Evolutionary conservation across 2,329 filamentous ascomycete species (phyloP), one percentile per base, ranked within the genome.

Genomic region (Daldinia eschscholtzii): DNA sequence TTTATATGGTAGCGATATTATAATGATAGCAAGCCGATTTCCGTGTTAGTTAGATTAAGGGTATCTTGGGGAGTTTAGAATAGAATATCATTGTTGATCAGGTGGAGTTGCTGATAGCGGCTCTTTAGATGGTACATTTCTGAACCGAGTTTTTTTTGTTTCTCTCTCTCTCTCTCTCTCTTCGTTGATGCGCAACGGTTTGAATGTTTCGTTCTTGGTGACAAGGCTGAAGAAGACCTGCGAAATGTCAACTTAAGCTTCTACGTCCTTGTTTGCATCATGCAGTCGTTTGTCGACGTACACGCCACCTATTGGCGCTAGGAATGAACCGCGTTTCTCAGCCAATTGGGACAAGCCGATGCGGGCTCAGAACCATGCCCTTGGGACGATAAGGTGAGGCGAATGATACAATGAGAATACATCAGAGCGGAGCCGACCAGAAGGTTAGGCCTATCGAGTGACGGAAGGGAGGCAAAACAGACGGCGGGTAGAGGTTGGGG

Each of bases 141-240:
- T 15, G 28, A 13, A 26, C 30, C 55, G 20, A 48, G 20, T 23
- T 23, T 23, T 23, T 23, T 23, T 23, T 23, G 20, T 23, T 23
- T 23, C 20, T 23, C 20, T 23, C 20, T 23, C 20, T 23, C 20
- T 23, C 20, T 23, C 20, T 23, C 30, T 33, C 9, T 53, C 2
- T 37, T 23, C n/a, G 15, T 20, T 30, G 7, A 37, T 28, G 2
- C n/a, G 18, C 46, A 26, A 44, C n/a, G 18, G 7, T 15, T 53
- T 37, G 37, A 50, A 35, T 28, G 37, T 50, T 23, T 64, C 7
- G 30, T 46, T 20, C 7, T 23, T 35, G 18, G 26, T 2, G 26
- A 44, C 50, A 63, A 56, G 65, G 55, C 60, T 67, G 61, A 67
- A 58, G 61, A 67, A 58, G 28, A 15, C 41, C 39, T 46, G 57